phyloP scores from a whole-genome alignment of 441 rosid species.

The Arabidopsis hybrid region DNA sequence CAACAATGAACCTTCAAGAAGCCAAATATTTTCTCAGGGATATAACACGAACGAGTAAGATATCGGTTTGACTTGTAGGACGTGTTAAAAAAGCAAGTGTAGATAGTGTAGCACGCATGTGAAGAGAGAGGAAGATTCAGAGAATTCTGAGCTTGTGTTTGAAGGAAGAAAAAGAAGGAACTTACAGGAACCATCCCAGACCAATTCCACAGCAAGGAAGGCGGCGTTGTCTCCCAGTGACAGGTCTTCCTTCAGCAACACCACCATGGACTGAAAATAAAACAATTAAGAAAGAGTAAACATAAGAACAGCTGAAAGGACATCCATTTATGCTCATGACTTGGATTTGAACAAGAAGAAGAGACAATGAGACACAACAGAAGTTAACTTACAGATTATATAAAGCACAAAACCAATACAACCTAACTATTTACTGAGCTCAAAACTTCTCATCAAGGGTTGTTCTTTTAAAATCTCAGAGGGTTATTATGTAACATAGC shows the following conservation, averaged over 20 bases:
- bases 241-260: conserved; percentile 92
- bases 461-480: neutral
- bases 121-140: conserved; percentile 1
- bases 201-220: conserved; percentile 96
- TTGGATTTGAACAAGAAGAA: conserved; percentile 2
- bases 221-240: conserved; percentile 69
- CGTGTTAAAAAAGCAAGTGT: neutral
- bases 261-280: conserved; percentile 60
- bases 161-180: conserved; percentile 19
- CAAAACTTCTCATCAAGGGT: neutral
- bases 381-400: conserved; percentile 6
- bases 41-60: conserved; percentile 3
- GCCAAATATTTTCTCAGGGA: neutral
- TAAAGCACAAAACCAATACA: neutral
- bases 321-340: conserved; percentile 8
- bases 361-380: conserved; percentile 1
- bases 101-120: conserved; percentile 4
- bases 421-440: neutral
- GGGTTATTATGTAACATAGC: neutral
- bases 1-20: conserved; percentile 70
- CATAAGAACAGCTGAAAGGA: conserved; percentile 3
- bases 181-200: conserved; percentile 92
- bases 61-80: neutral
- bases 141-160: neutral
- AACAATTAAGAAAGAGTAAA: neutral